These are phyloP conservation scores for Nephelium lappaceum DNA, from an alignment of 345 rosid genomes.

Conservation along the genomic window DNA sequence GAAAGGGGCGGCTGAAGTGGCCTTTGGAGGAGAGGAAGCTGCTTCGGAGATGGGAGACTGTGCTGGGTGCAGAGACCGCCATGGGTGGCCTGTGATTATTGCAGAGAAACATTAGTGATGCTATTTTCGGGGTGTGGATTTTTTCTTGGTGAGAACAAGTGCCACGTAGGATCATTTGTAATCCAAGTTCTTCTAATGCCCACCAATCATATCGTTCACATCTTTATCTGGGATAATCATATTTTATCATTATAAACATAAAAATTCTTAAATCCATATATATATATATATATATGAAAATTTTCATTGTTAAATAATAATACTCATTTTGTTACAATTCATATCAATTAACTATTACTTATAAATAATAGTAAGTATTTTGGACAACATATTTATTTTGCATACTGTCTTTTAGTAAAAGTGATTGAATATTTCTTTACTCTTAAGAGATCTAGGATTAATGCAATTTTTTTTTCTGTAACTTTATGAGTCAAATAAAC, in stretches of 20 bases:
- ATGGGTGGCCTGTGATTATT: slow-evolving; percentile 33
- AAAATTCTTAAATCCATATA: too few species aligned
- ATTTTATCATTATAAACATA: background rate
- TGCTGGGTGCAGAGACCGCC: slow-evolving; percentile 59
- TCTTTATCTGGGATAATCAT: slow-evolving; percentile 26
- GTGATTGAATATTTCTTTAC: too few species aligned
- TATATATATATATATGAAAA: too few species aligned
- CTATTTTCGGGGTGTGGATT: background rate
- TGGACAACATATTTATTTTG: too few species aligned
- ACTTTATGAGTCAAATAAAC: too few species aligned
- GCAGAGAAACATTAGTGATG: background rate
- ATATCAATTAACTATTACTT: too few species aligned
- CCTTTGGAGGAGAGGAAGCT: slow-evolving; percentile 37
- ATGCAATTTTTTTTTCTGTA: too few species aligned
- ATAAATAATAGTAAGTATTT: too few species aligned
- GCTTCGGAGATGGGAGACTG: slow-evolving; percentile 43
- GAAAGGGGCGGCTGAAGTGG: slow-evolving; percentile 23
- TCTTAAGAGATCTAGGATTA: too few species aligned
- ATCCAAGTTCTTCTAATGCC: background rate
- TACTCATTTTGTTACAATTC: too few species aligned
- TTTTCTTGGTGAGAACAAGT: slow-evolving; percentile 1
- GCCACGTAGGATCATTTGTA: slow-evolving; percentile 30
- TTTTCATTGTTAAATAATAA: too few species aligned
- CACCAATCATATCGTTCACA: slow-evolving; percentile 29
- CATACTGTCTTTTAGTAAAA: too few species aligned